Evolutionary conservation across 768 basidiomycete genomes (phyloP), one percentile per base, ranked within the genome.

Genomic region (Phylloporus rhodoxanthus): DNA sequence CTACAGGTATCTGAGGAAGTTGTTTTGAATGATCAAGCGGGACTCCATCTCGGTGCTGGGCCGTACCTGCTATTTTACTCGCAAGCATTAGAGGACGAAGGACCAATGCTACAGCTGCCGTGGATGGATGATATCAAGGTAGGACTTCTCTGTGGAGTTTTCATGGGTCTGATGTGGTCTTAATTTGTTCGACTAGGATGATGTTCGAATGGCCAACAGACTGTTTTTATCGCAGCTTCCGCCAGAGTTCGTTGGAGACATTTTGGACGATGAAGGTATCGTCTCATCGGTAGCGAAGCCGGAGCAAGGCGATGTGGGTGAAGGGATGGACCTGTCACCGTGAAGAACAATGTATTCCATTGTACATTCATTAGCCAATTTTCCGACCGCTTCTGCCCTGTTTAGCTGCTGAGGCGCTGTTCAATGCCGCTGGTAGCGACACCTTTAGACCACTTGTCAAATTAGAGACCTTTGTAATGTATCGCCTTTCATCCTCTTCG

Each of bases 41-140:
- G 90, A 0, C 66, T 90, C 28, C 87, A 89, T 59, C 75, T 89
- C 5, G 76, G 79, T 14, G 85, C 85, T 17, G 89, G 89, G 1
- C 87, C 89, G 1, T 89, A 85, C 64, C 66, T 91, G 57, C 69
- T 91, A n/a, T 64, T 91, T 30, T 91, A 91, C 65, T 76, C 75
- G 29, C 72, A 68, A 14, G 65, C 61, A 2, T 20, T 67, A 7
- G 59, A 57, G 38, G 36, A 25, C 3, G 57, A 58, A 2, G 62
- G 56, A 10, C 56, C 32, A 3, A 8, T 21, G 9, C n/a, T 21
- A 1, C 28, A 43, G 8, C 37, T 65, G 3, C 63, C 64, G 9
- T 65, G 64, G 64, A 66, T 66, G 45, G 60, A 57, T 19, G 64
- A 64, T 28, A 64, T 65, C 51, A 62, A 66, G 51, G 64, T 66